Conservation (phyloP, 2,329 filamentous ascomycete genomes). For the Cordyceps cicadae region DNA sequence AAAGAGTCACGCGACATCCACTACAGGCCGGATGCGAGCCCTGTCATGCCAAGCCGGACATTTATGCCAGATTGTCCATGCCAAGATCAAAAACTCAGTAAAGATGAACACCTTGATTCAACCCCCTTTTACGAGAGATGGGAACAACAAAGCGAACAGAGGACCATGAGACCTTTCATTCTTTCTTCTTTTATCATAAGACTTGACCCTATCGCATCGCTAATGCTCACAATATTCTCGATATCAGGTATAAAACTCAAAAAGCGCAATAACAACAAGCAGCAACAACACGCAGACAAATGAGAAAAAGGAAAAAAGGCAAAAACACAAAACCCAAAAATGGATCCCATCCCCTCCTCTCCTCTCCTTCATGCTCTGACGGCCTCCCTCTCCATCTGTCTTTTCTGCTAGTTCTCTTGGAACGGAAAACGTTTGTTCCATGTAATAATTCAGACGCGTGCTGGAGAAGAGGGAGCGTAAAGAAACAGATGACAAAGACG, state of each 20-base stretch:
- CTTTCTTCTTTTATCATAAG: conserved; percentile 6
- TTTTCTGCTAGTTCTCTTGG: conserved; percentile 7
- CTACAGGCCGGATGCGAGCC: too few species aligned
- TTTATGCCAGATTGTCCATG: too few species aligned
- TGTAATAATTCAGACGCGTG: conserved; percentile 3
- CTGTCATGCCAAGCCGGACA: too few species aligned
- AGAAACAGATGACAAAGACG: conserved; percentile 7
- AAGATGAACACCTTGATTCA: neutral
- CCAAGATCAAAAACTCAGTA: too few species aligned
- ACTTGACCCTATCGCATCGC: conserved; percentile 13
- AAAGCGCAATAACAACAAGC: neutral
- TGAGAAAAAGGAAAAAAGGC: neutral
- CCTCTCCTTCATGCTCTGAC: neutral
- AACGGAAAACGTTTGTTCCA: neutral
- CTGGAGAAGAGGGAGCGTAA: conserved; percentile 2
- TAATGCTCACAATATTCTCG: conserved; percentile 12
- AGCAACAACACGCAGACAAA: neutral
- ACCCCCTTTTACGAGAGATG: neutral
- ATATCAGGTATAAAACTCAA: conserved; percentile 9
- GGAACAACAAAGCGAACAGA: neutral
- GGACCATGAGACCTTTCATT: conserved; percentile 1
- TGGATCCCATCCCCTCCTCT: conserved; percentile 12
- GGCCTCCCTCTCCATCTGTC: conserved; percentile 12
- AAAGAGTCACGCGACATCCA: too few species aligned
- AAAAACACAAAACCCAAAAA: neutral